Base-by-base conservation (phyloP, 768 basidiomycete species). In the Serendipita vermifera region DNA sequence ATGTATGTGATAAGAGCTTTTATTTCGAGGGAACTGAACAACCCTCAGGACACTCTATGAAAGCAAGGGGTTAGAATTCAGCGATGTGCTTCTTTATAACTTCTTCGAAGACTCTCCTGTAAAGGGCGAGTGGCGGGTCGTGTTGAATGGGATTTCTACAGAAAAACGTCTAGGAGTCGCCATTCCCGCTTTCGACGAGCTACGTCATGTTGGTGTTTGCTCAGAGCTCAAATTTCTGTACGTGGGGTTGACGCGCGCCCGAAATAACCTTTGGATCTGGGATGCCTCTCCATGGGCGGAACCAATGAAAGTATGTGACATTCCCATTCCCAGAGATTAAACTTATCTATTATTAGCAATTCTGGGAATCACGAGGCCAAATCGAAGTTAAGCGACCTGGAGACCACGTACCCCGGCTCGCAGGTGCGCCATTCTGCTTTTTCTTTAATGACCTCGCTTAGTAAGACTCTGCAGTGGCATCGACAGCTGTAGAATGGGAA, bases 1-100 rank as follows among this genome's bases (percentile, higher is more conserved):
- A 48, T 57, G 55, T 56, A 56, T n/a, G 11, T 36, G 7, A 56
- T 43, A 11, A 9, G 39, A 20, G 17, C 39, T 41, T n/a, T 6
- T 5, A 11, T 7, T 15, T 51, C 46, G 29, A 20, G 32, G 26
- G 29, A 27, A 39, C 32, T 31, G 7, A 40, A 14, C 22, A 9
- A 2, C 33, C 4, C 55, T 27, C 7, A 69, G 69, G 67, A 82
- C 81, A 2, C 58, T 82, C 3, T 77, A 78, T 61, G 79, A 82
- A 39, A 79, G 76, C 71, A 83, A 82, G 66, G 82, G 82, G 0
- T 66, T 82, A 3, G 82, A 83, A 61, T 83, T 82, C 64, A 75
- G 81, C 59, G 81, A 83, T 60, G 81, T 87, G 3, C 70, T 87
- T 2, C 62, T 87, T 9, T 86, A 81, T 61, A 80, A 87, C 59